Conservation (phyloP, 257 asterid species). For the Przewalskia tangutica region DNA sequence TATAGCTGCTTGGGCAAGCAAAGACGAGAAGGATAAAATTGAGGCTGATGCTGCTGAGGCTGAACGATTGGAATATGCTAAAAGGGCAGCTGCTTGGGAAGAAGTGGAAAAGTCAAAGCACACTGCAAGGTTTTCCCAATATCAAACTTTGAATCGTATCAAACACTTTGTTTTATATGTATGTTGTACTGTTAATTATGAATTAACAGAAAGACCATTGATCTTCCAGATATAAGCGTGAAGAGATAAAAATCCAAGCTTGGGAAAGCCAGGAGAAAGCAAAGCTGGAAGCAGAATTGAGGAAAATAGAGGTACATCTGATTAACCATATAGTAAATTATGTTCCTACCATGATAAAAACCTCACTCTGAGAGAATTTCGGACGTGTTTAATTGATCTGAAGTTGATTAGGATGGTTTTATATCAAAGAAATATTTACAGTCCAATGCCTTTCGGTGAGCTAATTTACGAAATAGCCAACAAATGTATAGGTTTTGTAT, state of each 20-base stretch:
- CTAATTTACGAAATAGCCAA: too few relatives aligned
- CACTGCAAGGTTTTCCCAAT: slow-evolving; percentile 57
- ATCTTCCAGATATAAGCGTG: slow-evolving; percentile 63
- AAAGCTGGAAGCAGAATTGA: slow-evolving; percentile 90
- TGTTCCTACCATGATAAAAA: neutral
- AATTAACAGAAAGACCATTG: neutral
- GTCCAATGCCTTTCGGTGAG: too few relatives aligned
- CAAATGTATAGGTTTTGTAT: too few relatives aligned
- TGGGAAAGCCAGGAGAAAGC: slow-evolving; percentile 97
- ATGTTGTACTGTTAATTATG: neutral
- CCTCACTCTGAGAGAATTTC: neutral
- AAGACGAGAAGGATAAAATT: slow-evolving; percentile 54
- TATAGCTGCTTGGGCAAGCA: slow-evolving; percentile 99
- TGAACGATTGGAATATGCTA: slow-evolving; percentile 53
- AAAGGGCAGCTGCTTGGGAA: slow-evolving; percentile 94
- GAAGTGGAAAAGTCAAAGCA: slow-evolving; percentile 81
- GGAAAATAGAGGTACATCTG: slow-evolving; percentile 69
- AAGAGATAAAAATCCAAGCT: slow-evolving; percentile 82
- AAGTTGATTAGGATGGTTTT: neutral
- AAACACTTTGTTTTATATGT: neutral
- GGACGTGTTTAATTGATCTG: neutral
- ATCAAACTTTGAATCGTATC: neutral
- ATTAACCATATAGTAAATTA: neutral
- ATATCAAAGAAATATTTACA: neutral
- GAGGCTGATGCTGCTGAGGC: slow-evolving; percentile 33